Percentiles rank a stretch among this genome's conserved stretches.
Evolutionary conservation across 441 rosid genomes (phyloP).

Genomic region (Macaranga tanarius): DNA sequence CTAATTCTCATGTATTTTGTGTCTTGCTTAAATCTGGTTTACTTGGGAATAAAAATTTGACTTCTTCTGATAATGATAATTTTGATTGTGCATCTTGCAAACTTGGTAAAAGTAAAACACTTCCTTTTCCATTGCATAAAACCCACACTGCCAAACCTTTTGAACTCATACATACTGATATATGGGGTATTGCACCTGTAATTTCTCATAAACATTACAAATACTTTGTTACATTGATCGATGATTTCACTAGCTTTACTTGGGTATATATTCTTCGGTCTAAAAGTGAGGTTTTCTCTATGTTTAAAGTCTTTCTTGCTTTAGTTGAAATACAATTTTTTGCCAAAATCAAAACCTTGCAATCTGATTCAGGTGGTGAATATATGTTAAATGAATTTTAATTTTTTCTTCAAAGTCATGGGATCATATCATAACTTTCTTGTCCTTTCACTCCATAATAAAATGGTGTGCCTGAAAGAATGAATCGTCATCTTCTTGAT

Average conservation of each 20-base stretch:
- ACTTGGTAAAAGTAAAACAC: not conserved
- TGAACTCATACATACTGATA: not conserved
- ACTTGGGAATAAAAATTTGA: not conserved
- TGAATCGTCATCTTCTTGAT: slow-evolving; percentile 13
- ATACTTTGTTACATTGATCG: slow-evolving; percentile 9
- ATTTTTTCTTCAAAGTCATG: not conserved
- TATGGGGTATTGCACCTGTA: not conserved
- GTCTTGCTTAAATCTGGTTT: not conserved
- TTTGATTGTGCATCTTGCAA: not conserved
- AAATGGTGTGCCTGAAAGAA: slow-evolving; percentile 10
- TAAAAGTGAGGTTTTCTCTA: slow-evolving; percentile 10
- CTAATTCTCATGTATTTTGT: not conserved
- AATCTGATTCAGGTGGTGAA: too few relatives aligned
- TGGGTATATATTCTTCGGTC: slow-evolving; percentile 7
- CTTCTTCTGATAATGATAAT: not conserved
- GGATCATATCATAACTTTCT: not conserved
- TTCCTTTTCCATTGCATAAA: not conserved
- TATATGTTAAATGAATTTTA: slow-evolving; percentile 10
- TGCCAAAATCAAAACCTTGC: not conserved
- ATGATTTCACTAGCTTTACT: not conserved
- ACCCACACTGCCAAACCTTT: not conserved
- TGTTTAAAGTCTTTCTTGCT: slow-evolving; percentile 1
- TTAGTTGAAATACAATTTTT: not conserved
- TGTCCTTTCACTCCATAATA: slow-evolving; percentile 16
- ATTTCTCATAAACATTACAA: not conserved